Conservation (phyloP, 2,329 filamentous ascomycete genomes). For the Fusarium multiceps region DNA sequence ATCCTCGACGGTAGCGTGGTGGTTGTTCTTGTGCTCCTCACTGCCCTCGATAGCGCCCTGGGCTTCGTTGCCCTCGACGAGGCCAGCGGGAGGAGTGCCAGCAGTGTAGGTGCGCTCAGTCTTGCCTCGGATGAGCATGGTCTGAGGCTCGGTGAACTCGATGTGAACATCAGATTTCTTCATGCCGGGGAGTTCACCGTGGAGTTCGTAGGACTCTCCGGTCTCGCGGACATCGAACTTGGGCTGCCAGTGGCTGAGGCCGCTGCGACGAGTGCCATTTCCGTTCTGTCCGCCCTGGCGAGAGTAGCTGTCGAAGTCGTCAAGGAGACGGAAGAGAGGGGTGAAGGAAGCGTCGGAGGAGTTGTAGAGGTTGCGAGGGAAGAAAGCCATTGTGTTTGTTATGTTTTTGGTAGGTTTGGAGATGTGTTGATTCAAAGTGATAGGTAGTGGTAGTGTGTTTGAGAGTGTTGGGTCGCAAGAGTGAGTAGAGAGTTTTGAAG, state of each 20-base stretch:
- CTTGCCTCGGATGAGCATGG: slow-evolving; percentile 75
- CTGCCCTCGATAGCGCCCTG: slow-evolving; percentile 55
- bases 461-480: slow-evolving; percentile 41
- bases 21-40: slow-evolving; percentile 55
- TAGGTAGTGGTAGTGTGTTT: slow-evolving; percentile 26
- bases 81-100: slow-evolving; percentile 60
- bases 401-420: slow-evolving; percentile 39
- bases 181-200: slow-evolving; percentile 83
- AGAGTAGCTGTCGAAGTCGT: slow-evolving; percentile 70
- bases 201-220: slow-evolving; percentile 75
- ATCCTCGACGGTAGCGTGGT: slow-evolving; percentile 75
- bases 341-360: slow-evolving; percentile 63
- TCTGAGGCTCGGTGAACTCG: slow-evolving; percentile 82
- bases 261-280: slow-evolving; percentile 40
- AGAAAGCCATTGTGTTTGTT: slow-evolving; percentile 67
- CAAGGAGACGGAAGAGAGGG: slow-evolving; percentile 72
- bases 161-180: slow-evolving; percentile 79
- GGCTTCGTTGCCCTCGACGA: slow-evolving; percentile 57
- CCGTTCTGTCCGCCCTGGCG: slow-evolving; percentile 47
- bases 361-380: slow-evolving; percentile 64
- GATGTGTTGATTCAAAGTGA: slow-evolving; percentile 44
- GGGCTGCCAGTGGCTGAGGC: slow-evolving; percentile 72
- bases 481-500: slow-evolving; percentile 34
- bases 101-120: slow-evolving; percentile 72
- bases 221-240: slow-evolving; percentile 83